phyloP scores from a whole-genome alignment of 176 grass and related monocot species.

The Chloris gayana region DNA sequence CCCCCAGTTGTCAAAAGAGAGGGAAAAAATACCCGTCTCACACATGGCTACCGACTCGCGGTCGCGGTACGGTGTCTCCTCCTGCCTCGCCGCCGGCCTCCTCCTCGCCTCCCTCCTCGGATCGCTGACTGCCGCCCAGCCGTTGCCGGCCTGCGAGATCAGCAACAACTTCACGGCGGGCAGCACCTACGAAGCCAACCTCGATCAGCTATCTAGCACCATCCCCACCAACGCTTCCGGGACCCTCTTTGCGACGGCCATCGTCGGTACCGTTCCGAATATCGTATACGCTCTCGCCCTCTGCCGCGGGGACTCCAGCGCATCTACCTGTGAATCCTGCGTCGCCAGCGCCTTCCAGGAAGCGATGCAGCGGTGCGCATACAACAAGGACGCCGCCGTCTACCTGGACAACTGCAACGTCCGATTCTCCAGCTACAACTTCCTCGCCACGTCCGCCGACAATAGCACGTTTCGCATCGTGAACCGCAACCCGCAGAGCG shows the following conservation, averaged over 20 bases:
- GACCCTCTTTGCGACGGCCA: slow-evolving; percentile 26
- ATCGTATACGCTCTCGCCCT: slow-evolving; percentile 34
- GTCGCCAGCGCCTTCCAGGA: slow-evolving; percentile 26
- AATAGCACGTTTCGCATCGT: fast-evolving
- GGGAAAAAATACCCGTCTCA: no score
- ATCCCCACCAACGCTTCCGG: slow-evolving; percentile 18
- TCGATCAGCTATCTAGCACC: slow-evolving; percentile 38
- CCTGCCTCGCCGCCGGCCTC: neutral
- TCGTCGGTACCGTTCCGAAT: slow-evolving; percentile 19
- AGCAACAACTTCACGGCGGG: slow-evolving; percentile 3
- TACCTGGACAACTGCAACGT: slow-evolving; percentile 40
- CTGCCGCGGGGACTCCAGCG: slow-evolving; percentile 52
- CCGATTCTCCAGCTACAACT: slow-evolving; percentile 35
- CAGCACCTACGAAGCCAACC: slow-evolving; percentile 46
- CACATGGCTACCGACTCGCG: neutral
- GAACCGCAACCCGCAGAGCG: neutral
- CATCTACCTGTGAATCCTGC: slow-evolving; percentile 35
- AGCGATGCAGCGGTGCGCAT: slow-evolving; percentile 17
- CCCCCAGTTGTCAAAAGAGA: no score
- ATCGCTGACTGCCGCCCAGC: neutral
- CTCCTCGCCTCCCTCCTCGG: neutral
- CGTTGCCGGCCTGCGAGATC: neutral
- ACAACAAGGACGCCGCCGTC: neutral
- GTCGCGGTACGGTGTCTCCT: neutral
- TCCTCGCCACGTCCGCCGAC: slow-evolving; percentile 10